Evolutionary conservation across 768 basidiomycete genomes (phyloP), one percentile per base, ranked within the genome.

Genomic region (Termitomyces sp.): DNA sequence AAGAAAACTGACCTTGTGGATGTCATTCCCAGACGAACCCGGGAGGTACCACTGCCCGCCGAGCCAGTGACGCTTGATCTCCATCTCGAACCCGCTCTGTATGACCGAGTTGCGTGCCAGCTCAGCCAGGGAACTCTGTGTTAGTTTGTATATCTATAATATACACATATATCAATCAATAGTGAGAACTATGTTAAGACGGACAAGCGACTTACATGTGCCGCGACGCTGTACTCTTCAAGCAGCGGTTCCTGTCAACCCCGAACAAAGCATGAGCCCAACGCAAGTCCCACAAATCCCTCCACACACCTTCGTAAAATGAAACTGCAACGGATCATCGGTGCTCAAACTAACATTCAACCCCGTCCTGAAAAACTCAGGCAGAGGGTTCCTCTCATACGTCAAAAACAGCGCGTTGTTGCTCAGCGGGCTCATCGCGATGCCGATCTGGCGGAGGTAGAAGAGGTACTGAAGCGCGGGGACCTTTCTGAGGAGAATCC

Each of bases 41-140:
- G 93, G 90, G 8, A 94, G 79, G 72, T 94, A 98, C 93, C 94
- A 99, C 56, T 88, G 75, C 62, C 90, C 83, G 0, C 97, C 97
- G 3, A 99, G 77, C 94, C 94, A 95, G 69, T 92, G 94, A 10
- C 92, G 87, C 75, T 98, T 98, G 66, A 98, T 70, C 69, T 96
- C 90, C 94, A 98, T 98, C 73, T 99, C 97, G 69, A 98, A 98
- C 1, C 97, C 97, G 65, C 92, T 94, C 69, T 98, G 97, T 47
- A 90, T 78, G 33, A 98, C 97, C 0, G 94, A 96, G 74, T 99
- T 99, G 44, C 97, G 86, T n/a, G 97, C 97, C 12, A 99, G 82
- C 72, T 99, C 97, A 13, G 95, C 97, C 58, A 99, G 77, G 0
- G 92, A 94, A 63, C 89, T 91, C 69, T 93, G 96, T 0, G 96